Percentiles rank a stretch among this genome's conserved stretches.
These are phyloP conservation scores for Trichaptum fuscoviolaceum DNA, from an alignment of 768 basidiomycete genomes.

Conservation along the genomic window DNA sequence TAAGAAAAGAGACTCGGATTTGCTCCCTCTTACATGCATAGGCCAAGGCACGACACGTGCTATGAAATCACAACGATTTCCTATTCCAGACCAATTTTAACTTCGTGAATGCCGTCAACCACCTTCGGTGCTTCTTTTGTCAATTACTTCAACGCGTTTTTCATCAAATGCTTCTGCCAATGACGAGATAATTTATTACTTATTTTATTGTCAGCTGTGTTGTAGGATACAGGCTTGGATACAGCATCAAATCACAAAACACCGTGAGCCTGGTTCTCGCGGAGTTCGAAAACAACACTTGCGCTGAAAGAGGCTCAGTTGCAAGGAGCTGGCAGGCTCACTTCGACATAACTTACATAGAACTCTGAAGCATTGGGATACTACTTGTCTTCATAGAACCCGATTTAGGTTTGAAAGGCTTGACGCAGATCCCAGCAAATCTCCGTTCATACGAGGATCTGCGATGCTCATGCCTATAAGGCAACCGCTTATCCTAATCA, in stretches of 20 bases:
- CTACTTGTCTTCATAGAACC: too few relatives aligned
- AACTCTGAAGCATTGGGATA: too few relatives aligned
- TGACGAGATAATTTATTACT: not conserved
- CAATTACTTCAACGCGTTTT: not conserved
- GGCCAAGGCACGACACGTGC: not conserved
- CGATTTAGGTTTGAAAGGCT: not conserved
- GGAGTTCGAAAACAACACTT: not conserved
- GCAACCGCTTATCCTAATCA: not conserved
- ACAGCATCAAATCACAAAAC: too few relatives aligned
- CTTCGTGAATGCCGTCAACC: not conserved
- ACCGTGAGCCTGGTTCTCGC: too few relatives aligned
- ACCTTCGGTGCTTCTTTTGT: not conserved
- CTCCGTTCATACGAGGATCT: not conserved
- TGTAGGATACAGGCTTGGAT: too few relatives aligned
- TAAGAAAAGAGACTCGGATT: not conserved
- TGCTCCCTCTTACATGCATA: not conserved
- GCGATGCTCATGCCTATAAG: not conserved
- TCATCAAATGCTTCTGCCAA: not conserved
- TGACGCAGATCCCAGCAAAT: not conserved
- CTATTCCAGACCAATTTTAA: not conserved
- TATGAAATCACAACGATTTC: not conserved
- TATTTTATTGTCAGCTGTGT: not conserved
- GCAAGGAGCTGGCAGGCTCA: too few relatives aligned
- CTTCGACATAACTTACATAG: too few relatives aligned
- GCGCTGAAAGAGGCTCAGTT: too few relatives aligned